Percentiles rank a stretch among this genome's conserved stretches.
Conservation (phyloP, 345 rosid species). For the Gossypium longicalyx region DNA sequence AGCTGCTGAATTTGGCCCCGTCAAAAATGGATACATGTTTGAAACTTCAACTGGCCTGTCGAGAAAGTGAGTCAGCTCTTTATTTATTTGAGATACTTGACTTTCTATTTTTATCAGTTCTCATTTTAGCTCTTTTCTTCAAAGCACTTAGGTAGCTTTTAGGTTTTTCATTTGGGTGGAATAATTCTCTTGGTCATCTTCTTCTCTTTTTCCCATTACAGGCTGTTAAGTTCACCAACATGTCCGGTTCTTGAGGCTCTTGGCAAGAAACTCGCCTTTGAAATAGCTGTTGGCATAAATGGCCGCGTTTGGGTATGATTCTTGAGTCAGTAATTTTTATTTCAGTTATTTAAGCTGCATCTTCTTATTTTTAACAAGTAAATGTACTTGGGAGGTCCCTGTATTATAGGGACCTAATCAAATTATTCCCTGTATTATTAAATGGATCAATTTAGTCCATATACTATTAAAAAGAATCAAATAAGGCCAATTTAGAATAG, state of each 20-base stretch:
- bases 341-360: background rate
- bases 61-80: conserved; percentile 51
- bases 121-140: background rate
- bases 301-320: conserved; percentile 71
- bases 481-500: no score
- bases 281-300: conserved; percentile 74
- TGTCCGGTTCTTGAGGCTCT: conserved; percentile 78
- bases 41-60: conserved; percentile 81
- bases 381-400: no score
- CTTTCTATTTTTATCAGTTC: background rate
- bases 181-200: background rate
- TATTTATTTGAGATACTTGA: background rate
- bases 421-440: no score
- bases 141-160: background rate
- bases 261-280: conserved; percentile 71
- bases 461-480: no score
- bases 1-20: conserved; percentile 71
- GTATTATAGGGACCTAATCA: no score
- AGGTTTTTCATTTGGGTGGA: background rate
- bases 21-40: conserved; percentile 74
- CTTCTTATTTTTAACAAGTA: background rate
- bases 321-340: background rate
- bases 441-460: no score
- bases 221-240: conserved; percentile 70
- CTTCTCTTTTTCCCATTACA: conserved; percentile 16